phyloP scores from a whole-genome alignment of 202 grass and related monocot species.

The Panicum hallii region DNA sequence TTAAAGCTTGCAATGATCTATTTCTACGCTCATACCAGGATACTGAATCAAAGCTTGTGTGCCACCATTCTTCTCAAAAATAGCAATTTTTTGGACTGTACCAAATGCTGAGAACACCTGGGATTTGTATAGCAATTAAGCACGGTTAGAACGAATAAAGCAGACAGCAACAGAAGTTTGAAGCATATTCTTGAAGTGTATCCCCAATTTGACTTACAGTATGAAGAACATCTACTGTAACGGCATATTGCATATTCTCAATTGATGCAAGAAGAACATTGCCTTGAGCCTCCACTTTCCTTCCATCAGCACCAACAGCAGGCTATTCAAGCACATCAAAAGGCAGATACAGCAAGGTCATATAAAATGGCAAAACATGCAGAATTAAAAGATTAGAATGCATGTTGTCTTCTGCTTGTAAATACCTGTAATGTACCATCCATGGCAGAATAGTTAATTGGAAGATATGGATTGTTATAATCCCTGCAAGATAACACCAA shows the following conservation, averaged over 20 bases:
- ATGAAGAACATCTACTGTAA: constrained; percentile 86
- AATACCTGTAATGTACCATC: constrained; percentile 76
- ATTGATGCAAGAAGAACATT: constrained; percentile 83
- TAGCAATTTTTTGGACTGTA: constrained; percentile 78
- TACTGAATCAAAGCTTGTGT: constrained; percentile 88
- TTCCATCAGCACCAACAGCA: constrained; percentile 69
- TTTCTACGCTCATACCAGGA: constrained; percentile 54
- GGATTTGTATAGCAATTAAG: constrained; percentile 39
- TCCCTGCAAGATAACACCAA: constrained; percentile 60
- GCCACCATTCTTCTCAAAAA: constrained; percentile 85
- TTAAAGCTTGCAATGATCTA: neutral
- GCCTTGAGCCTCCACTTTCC: constrained; percentile 74
- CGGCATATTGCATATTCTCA: constrained; percentile 88
- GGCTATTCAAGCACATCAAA: constrained; percentile 57
- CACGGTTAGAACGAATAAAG: constrained; percentile 26
- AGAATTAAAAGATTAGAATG: constrained; percentile 32
- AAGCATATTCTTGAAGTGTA: neutral
- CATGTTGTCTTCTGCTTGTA: constrained; percentile 7
- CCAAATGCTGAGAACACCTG: constrained; percentile 85
- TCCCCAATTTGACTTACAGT: constrained; percentile 55
- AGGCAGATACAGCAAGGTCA: neutral
- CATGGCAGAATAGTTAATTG: constrained; percentile 81
- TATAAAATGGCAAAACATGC: constrained; percentile 31
- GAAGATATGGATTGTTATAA: constrained; percentile 89
- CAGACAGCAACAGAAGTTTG: neutral